Base-by-base conservation (phyloP, 139 green algal genomes). In the Spirogloea muscicola region DNA sequence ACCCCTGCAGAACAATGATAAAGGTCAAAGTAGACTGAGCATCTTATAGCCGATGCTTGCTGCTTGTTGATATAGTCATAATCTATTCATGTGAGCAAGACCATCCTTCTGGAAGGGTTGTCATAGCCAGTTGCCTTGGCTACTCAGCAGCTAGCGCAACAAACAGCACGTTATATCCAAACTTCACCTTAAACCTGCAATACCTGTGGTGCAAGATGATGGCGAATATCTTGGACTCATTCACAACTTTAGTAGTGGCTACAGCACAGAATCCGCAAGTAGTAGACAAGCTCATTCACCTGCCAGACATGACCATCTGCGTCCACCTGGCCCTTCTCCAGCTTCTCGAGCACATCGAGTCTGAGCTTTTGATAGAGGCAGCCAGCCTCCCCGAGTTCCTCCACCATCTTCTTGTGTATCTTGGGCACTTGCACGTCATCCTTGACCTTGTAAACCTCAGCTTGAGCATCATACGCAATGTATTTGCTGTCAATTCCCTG, bases 231-330 rank as follows among this genome's bases (percentile, higher is more conserved):
- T 63, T 70, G 93, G 90, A 3, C 73, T 63, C 78, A 96, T 87
- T 62, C 97, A 81, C 62, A 94, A 83, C 18, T 92, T 91, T 75
- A 97, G 83, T 3, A 97, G 77, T 31, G 87, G 84, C 83, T 93
- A 96, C 49, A 90, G 92, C 59, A 91, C 86, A 25, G 72, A 59
- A 27, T 95, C 59, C 84, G 97, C 90, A 0, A 60, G 57, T 4
- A 80, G 76, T 46, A 87, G 9, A 0, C 86, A 87, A 4, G 77
- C 70, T 3, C 74, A 68, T 37, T 94, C 83, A 2, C 88, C 82
- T 92, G 88, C 2, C 87, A 77, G 55, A 94, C 86, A 2, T 67
- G 69, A 41, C 86, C 83, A 37, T 4, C 9, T 46, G 41, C 31
- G 13, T 59, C 29, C 33, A 65, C 13, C 57, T 65, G 13, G 57